These are phyloP conservation scores for Vitis amurensis DNA, from an alignment of 164 flowering plant species.

Conservation along the genomic window DNA sequence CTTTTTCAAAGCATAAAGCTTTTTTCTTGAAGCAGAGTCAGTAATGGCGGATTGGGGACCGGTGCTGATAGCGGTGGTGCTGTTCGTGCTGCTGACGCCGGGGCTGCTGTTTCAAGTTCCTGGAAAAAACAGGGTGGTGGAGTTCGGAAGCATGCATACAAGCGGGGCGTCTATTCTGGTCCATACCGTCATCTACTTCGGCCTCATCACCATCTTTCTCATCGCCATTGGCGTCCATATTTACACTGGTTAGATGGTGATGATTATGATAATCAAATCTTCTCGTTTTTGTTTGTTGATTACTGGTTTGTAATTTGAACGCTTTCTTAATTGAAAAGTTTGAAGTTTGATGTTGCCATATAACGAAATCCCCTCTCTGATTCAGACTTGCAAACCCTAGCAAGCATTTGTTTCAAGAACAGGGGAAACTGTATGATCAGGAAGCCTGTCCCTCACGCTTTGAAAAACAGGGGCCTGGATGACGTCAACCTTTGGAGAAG, in stretches of 20 bases:
- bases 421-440: no score
- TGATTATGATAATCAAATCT: no score
- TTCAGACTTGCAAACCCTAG: no score
- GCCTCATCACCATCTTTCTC: constrained; percentile 37
- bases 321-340: no score
- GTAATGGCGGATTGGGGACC: constrained; percentile 57
- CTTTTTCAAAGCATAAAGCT: neutral
- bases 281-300: no score
- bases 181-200: constrained; percentile 34
- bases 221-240: constrained; percentile 30
- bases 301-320: no score
- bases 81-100: constrained; percentile 44
- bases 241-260: constrained; percentile 11
- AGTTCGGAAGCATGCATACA: constrained; percentile 41
- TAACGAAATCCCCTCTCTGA: no score
- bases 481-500: no score
- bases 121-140: constrained; percentile 27
- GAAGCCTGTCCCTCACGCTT: no score
- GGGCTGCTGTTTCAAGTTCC: constrained; percentile 53
- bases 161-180: constrained; percentile 37
- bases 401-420: no score
- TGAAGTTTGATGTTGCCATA: no score
- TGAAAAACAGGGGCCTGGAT: no score
- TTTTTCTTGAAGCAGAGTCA: neutral
- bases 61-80: constrained; percentile 42